These are phyloP conservation scores for Auricularia auricula-judae DNA, from an alignment of 768 basidiomycete species.

Conservation along the genomic window DNA sequence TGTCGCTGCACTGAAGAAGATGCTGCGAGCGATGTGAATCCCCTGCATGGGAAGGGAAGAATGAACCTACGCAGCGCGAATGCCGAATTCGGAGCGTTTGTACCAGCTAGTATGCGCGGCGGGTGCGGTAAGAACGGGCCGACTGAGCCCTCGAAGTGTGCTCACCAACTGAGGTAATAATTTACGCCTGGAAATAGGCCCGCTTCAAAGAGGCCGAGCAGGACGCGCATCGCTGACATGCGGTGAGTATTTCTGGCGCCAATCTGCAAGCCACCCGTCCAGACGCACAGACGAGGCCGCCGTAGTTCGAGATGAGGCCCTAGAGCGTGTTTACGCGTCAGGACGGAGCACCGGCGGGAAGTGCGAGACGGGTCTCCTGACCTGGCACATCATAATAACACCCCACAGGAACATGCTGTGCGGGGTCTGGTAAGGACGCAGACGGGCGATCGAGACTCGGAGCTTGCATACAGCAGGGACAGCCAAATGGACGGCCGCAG, in stretches of 20 bases:
- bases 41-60: neutral
- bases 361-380: neutral
- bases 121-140: constrained; percentile 9
- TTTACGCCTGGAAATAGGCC: constrained; percentile 34
- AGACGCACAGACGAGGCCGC: constrained; percentile 54
- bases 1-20: constrained; percentile 72
- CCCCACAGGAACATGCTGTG: constrained; percentile 58
- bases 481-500: constrained; percentile 71
- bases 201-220: constrained; percentile 66
- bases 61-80: constrained; percentile 26
- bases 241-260: too few species aligned
- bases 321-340: constrained; percentile 27
- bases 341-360: neutral
- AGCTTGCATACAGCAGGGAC: constrained; percentile 30
- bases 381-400: constrained; percentile 48
- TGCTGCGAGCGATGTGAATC: neutral
- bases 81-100: constrained; percentile 66
- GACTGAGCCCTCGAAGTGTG: neutral
- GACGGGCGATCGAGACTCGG: neutral
- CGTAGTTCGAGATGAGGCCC: constrained; percentile 57
- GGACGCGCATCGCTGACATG: constrained; percentile 50
- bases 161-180: constrained; percentile 56
- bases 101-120: constrained; percentile 35
- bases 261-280: constrained; percentile 23
- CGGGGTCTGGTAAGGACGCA: neutral